phyloP scores from a whole-genome alignment of 768 basidiomycete genomes.

The Tylopilus balloui region DNA sequence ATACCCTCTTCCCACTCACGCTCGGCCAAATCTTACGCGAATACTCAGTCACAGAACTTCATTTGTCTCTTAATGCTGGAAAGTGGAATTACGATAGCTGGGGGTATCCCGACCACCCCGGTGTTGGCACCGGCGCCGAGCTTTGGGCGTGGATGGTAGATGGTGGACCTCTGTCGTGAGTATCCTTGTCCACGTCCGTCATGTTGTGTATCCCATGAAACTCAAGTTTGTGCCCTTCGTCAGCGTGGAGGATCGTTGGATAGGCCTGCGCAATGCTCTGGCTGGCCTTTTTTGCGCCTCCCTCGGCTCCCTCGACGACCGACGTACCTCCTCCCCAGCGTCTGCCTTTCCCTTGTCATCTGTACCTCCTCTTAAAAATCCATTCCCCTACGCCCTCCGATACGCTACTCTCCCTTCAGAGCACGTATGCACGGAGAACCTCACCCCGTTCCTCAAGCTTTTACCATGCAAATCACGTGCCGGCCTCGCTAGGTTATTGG shows the following conservation, averaged over 20 bases:
- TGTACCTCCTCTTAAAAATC: constrained; percentile 38
- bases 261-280: constrained; percentile 79
- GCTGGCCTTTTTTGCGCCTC: constrained; percentile 95
- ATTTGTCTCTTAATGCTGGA: constrained; percentile 86
- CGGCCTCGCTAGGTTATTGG: constrained; percentile 77
- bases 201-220: not conserved
- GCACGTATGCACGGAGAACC: constrained; percentile 94
- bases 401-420: constrained; percentile 80
- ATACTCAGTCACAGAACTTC: constrained; percentile 83
- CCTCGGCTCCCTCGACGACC: constrained; percentile 69
- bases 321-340: constrained; percentile 66
- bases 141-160: constrained; percentile 92
- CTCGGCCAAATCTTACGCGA: constrained; percentile 83
- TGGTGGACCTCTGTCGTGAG: constrained; percentile 47
- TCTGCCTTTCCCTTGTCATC: constrained; percentile 62
- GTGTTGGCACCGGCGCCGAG: constrained; percentile 83
- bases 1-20: constrained; percentile 79
- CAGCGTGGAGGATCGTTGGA: constrained; percentile 78
- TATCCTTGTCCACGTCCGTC: not conserved
- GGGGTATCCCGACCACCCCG: constrained; percentile 74
- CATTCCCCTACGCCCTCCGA: constrained; percentile 51
- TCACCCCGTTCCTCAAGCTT: constrained; percentile 93
- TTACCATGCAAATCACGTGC: constrained; percentile 89
- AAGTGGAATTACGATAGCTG: constrained; percentile 86
- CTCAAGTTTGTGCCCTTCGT: not conserved